Base-by-base conservation (phyloP, 2,329 filamentous ascomycete species). In the Aspergillus sergii region DNA sequence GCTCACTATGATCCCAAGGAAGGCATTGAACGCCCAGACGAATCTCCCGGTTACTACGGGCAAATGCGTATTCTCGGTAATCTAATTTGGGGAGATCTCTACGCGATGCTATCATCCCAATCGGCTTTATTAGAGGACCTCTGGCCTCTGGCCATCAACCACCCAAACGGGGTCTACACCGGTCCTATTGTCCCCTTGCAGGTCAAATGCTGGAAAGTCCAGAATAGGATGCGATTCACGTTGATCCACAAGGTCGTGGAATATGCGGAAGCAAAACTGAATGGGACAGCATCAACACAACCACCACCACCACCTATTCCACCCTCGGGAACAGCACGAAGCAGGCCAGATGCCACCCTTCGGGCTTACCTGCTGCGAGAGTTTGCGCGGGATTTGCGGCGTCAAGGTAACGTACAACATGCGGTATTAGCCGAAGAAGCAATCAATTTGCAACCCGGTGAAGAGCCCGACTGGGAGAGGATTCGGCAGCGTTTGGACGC, bases 61-160 rank as follows among this genome's bases (percentile, higher is more conserved):
- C 64, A 69, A 23, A 68, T 76, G 67, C 72, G 72, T 10, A 69
- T 76, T 26, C 64, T 72, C 14, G 72, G 71, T 21, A 73, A 66
- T 28, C 61, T 76, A 5, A 55, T 76, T 12, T 76, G 74, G 72
- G 66, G 69, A 16, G 73, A 76, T 46, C 51, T 76, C 1, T 73
- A 67, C 43, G 68, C 72, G 1, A 50, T 68, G 53, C 45, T 69
- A 0, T 26, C 56, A 10, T 57, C 68, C 14, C 64, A 72, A 46
- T 57, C 64, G 2, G 59, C 61, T 11, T 12, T 32, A 7, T 48
- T 73, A 4, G 62, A 66, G 54, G 67, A 72, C 21, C 28, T 73
- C 43, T 76, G 72, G 72, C 72, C 71, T 10, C 59, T 75, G 11
- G 73, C 73, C 30, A 69, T 70, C 43, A 61, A 70, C 10, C 72